phyloP scores from a whole-genome alignment of 1,284 basidiomycete genomes.

The Trichosporon sp. region DNA sequence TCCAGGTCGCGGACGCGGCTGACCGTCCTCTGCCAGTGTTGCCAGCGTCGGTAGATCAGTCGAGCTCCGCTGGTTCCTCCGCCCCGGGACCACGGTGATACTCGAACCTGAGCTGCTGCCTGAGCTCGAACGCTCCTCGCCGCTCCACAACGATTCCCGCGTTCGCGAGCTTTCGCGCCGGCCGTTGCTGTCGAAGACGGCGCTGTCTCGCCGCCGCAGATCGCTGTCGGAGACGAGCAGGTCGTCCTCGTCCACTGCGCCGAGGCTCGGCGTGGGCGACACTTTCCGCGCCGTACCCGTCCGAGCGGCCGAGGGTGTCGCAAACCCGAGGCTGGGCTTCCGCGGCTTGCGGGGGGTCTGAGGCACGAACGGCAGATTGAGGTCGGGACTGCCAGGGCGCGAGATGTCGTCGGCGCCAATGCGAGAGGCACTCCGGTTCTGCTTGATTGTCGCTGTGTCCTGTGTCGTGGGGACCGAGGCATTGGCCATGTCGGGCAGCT shows the following conservation, averaged over 20 bases:
- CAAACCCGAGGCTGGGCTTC: constrained; percentile 37
- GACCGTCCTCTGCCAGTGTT: neutral
- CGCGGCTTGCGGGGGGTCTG: constrained; percentile 38
- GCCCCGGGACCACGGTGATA: constrained; percentile 11
- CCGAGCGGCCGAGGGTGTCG: constrained; percentile 25
- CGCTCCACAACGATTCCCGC: neutral
- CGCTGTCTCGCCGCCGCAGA: neutral
- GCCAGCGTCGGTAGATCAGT: neutral
- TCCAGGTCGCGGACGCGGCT: neutral
- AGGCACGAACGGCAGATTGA: constrained; percentile 39
- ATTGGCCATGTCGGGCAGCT: constrained; percentile 4
- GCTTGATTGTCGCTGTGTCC: neutral
- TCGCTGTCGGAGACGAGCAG: neutral
- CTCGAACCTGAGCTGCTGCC: constrained; percentile 18
- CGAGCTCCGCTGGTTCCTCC: constrained; percentile 3
- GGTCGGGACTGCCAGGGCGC: constrained; percentile 4
- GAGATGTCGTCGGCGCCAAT: neutral
- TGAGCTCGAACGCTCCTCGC: neutral
- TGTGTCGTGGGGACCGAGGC: neutral
- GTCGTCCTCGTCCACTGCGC: neutral
- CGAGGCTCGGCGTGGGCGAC: neutral
- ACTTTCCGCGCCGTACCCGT: neutral
- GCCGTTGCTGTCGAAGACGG: neutral
- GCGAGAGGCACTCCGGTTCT: constrained; percentile 7
- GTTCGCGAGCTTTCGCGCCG: neutral